These are phyloP conservation scores for Triticum timopheevii DNA, from an alignment of 176 grass and related monocot genomes.

Conservation along the genomic window DNA sequence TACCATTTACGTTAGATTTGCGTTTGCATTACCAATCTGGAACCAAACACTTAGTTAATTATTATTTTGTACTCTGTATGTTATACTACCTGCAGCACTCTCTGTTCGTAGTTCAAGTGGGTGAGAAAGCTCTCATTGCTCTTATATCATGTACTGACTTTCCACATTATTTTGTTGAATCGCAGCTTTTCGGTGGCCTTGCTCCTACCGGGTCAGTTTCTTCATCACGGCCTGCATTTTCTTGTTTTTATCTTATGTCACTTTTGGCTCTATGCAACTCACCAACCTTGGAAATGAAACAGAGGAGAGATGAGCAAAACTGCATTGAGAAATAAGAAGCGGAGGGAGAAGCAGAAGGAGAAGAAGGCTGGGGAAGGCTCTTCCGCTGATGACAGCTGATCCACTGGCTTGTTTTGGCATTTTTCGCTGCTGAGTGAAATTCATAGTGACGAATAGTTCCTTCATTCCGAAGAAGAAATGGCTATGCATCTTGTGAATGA, in stretches of 20 bases:
- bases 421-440: neutral
- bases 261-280: neutral
- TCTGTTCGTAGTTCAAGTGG: neutral
- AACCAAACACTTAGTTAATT: neutral
- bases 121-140: neutral
- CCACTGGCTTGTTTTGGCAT: constrained; percentile 12
- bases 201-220: constrained; percentile 73
- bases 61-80: neutral
- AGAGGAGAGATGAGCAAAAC: constrained; percentile 92
- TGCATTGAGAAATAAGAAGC: constrained; percentile 97
- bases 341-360: constrained; percentile 86
- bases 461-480: neutral
- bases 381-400: constrained; percentile 53
- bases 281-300: constrained; percentile 3
- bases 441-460: neutral
- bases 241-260: neutral
- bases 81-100: neutral
- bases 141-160: constrained; percentile 13
- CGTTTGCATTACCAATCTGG: no score
- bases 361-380: constrained; percentile 69
- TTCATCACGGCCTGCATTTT: constrained; percentile 3
- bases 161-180: constrained; percentile 16
- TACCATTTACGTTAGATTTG: no score
- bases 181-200: constrained; percentile 85
- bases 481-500: neutral